Percentiles rank a stretch among this genome's conserved stretches.
These are phyloP conservation scores for Penicillium psychrofluorescens DNA, from an alignment of 495 filamentous ascomycete species.

Conservation along the genomic window DNA sequence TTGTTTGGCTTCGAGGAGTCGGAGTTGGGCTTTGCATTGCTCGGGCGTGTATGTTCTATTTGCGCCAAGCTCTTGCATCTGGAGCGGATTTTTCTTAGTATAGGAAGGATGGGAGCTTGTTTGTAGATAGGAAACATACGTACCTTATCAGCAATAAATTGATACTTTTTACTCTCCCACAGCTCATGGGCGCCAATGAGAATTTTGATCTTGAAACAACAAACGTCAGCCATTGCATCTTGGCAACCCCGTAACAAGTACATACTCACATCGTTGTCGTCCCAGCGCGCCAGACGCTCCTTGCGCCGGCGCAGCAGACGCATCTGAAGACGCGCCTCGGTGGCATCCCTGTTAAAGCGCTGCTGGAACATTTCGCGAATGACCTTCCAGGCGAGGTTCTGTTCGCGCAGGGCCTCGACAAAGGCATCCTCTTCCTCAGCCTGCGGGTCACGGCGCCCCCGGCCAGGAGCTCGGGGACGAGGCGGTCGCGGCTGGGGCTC, in stretches of 20 bases:
- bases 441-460: slow-evolving; percentile 37
- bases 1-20: slow-evolving; percentile 18
- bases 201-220: slow-evolving; percentile 31
- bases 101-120: neutral
- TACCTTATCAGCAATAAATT: slow-evolving; percentile 46
- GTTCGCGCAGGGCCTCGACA: slow-evolving; percentile 58
- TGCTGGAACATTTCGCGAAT: slow-evolving; percentile 58
- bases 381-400: slow-evolving; percentile 62
- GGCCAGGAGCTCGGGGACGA: slow-evolving; percentile 26
- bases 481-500: slow-evolving; percentile 21
- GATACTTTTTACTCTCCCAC: slow-evolving; percentile 45
- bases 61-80: slow-evolving; percentile 35
- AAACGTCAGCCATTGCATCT: neutral
- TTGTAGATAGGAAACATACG: neutral
- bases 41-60: slow-evolving; percentile 24
- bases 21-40: slow-evolving; percentile 32
- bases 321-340: slow-evolving; percentile 69
- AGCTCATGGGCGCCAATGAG: slow-evolving; percentile 39
- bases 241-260: neutral
- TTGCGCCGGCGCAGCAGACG: slow-evolving; percentile 60
- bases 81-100: neutral
- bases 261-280: slow-evolving; percentile 58
- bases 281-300: slow-evolving; percentile 55
- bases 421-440: slow-evolving; percentile 62
- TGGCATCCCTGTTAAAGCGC: slow-evolving; percentile 54